Evolutionary conservation across 2,329 filamentous ascomycete genomes (phyloP).

Genomic region (Aureobasidium uvarum): DNA sequence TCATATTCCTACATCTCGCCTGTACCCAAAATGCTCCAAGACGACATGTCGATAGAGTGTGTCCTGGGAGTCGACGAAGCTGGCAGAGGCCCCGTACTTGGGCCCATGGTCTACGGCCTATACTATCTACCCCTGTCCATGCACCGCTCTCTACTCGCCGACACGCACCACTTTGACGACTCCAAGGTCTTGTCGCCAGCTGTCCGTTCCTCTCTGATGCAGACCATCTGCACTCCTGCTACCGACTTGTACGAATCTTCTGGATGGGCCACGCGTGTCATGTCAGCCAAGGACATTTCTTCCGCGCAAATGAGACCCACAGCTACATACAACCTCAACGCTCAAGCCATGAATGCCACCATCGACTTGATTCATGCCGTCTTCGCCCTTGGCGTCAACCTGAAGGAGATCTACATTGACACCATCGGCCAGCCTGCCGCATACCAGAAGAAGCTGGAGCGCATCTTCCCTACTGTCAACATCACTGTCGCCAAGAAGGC

Average conservation of each 20-base stretch:
- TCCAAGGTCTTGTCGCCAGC: constrained; percentile 83
- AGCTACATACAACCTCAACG: constrained; percentile 82
- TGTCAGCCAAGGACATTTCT: constrained; percentile 81
- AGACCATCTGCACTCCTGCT: constrained; percentile 65
- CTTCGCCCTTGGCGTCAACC: constrained; percentile 72
- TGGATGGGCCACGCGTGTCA: constrained; percentile 78
- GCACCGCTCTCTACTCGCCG: constrained; percentile 70
- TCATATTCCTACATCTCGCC: constrained; percentile 52
- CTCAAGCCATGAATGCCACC: constrained; percentile 91
- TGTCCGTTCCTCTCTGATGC: constrained; percentile 72
- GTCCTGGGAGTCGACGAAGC: constrained; percentile 91
- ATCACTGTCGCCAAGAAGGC: constrained; percentile 67
- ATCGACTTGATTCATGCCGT: constrained; percentile 77
- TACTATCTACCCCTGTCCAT: constrained; percentile 68
- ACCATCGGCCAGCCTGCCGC: constrained; percentile 79
- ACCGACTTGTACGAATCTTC: constrained; percentile 61
- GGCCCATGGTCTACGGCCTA: constrained; percentile 66
- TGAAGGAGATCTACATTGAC: constrained; percentile 90
- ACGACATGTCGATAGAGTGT: constrained; percentile 58
- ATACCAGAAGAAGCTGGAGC: constrained; percentile 82
- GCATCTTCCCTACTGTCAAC: constrained; percentile 69
- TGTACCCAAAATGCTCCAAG: constrained; percentile 43
- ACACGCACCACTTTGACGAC: constrained; percentile 86
- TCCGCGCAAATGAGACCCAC: constrained; percentile 69
- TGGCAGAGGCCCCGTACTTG: constrained; percentile 88